These are phyloP conservation scores for Hygrophorus russula DNA, from an alignment of 768 basidiomycete genomes.

Conservation along the genomic window DNA sequence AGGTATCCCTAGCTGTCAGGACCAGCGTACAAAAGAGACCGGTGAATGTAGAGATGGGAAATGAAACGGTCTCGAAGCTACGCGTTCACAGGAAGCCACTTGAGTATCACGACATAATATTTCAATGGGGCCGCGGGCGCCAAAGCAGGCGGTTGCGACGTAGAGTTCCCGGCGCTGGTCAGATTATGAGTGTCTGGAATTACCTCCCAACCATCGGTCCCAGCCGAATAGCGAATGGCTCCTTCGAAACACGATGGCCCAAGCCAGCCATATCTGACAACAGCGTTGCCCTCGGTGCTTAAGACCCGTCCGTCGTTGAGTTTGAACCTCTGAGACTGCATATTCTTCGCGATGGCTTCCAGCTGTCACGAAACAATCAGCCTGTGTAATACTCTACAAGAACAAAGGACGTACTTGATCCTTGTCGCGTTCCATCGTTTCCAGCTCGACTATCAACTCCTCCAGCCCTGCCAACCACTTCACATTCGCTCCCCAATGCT, in stretches of 20 bases:
- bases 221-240: neutral
- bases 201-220: neutral
- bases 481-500: conserved; percentile 9
- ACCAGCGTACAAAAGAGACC: too few species aligned
- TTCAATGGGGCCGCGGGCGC: too few species aligned
- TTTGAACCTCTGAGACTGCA: neutral
- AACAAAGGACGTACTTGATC: conserved; percentile 7
- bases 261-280: neutral
- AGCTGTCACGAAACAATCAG: neutral
- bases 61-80: too few species aligned
- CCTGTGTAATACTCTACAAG: neutral
- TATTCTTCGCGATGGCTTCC: neutral
- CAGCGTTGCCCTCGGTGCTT: neutral
- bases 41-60: too few species aligned
- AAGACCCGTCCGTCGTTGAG: conserved; percentile 1
- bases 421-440: conserved; percentile 13
- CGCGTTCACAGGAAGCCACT: too few species aligned
- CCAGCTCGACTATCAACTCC: conserved; percentile 15
- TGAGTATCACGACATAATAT: too few species aligned
- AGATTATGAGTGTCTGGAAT: too few species aligned
- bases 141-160: neutral
- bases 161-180: too few species aligned
- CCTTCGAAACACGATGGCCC: conserved; percentile 1
- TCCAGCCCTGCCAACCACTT: conserved; percentile 6
- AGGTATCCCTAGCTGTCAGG: too few species aligned